These are phyloP conservation scores for Podospora pseudoanserina DNA, from an alignment of 495 filamentous ascomycete genomes.

Conservation along the genomic window DNA sequence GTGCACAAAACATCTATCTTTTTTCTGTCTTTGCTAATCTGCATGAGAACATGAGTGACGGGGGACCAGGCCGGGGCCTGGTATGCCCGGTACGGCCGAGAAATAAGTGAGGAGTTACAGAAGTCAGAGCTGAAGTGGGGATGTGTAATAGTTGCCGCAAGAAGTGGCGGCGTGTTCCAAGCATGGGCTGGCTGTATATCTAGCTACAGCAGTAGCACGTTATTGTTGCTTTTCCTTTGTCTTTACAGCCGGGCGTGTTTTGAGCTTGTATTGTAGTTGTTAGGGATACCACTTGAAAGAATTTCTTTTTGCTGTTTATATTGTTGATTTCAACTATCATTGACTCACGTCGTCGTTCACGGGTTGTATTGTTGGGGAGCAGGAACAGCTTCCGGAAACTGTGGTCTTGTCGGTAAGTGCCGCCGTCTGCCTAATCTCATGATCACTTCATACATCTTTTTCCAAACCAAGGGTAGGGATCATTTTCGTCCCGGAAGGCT, in stretches of 20 bases:
- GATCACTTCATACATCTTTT: neutral
- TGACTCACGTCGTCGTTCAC: neutral
- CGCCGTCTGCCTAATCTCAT: neutral
- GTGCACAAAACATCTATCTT: neutral
- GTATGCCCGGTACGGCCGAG: neutral
- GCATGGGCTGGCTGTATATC: neutral
- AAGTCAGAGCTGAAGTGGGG: neutral
- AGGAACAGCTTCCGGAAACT: too few relatives aligned
- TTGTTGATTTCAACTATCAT: neutral
- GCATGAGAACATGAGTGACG: neutral
- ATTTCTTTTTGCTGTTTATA: neutral
- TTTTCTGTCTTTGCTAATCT: conserved; percentile 9
- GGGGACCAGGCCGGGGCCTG: neutral
- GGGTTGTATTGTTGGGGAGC: neutral
- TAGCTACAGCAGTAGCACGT: neutral
- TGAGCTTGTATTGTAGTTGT: neutral
- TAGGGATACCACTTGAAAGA: conserved; percentile 11
- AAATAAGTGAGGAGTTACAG: neutral
- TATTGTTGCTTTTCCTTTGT: neutral
- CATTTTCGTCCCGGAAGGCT: neutral
- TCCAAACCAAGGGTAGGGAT: neutral
- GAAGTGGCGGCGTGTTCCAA: neutral
- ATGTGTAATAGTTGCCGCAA: neutral
- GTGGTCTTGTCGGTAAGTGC: neutral
- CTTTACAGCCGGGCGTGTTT: neutral